Evolutionary conservation across 495 filamentous ascomycete genomes (phyloP).

Genomic region (Penicillium antarcticum): DNA sequence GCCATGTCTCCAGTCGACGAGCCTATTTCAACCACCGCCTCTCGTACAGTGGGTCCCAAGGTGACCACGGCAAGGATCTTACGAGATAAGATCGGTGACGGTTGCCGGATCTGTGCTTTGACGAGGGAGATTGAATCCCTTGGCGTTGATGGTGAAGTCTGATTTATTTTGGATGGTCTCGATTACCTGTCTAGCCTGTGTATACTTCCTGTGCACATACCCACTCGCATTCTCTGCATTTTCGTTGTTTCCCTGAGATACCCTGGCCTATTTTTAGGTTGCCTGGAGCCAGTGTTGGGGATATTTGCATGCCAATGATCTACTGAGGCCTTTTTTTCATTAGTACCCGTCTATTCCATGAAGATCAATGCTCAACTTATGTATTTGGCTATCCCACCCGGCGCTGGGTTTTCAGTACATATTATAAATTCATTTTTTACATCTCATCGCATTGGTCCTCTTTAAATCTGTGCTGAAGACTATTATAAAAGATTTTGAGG

Average conservation of each 20-base stretch:
- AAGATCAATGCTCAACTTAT: background rate
- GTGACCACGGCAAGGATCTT: constrained; percentile 85
- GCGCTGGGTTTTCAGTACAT: background rate
- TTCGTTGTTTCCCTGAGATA: constrained; percentile 6
- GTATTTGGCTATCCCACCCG: background rate
- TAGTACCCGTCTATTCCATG: background rate
- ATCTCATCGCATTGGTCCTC: too few relatives aligned
- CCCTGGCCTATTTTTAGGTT: constrained; percentile 4
- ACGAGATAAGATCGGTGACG: constrained; percentile 63
- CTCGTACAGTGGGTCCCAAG: constrained; percentile 73
- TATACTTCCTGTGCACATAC: constrained; percentile 10
- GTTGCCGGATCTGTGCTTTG: constrained; percentile 64
- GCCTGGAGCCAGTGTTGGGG: background rate
- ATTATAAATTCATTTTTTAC: too few relatives aligned
- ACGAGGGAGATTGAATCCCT: constrained; percentile 38
- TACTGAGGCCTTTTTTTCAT: background rate
- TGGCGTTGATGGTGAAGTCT: constrained; percentile 19
- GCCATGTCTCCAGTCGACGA: constrained; percentile 25
- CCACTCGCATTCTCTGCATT: constrained; percentile 5
- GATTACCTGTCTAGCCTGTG: background rate
- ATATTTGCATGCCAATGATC: background rate
- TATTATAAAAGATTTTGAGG: too few relatives aligned
- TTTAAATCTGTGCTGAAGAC: too few relatives aligned
- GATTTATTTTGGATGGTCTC: background rate
- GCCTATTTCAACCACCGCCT: constrained; percentile 26